These are phyloP conservation scores for Tremella fuciformis DNA, from an alignment of 768 basidiomycete genomes.

Conservation along the genomic window DNA sequence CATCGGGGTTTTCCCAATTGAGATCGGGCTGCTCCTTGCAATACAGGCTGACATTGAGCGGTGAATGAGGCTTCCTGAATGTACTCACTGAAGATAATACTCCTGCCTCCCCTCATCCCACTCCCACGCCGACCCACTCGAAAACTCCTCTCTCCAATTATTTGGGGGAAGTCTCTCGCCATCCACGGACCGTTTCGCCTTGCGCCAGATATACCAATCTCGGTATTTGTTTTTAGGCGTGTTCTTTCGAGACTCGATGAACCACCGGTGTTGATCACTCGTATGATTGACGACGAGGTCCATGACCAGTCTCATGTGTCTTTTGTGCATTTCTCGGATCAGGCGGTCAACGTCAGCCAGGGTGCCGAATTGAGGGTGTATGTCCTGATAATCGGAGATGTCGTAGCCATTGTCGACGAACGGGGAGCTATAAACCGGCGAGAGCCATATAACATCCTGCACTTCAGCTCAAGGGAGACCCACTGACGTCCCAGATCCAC, in stretches of 20 bases:
- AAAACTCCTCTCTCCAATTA: constrained; percentile 60
- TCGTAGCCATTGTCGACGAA: constrained; percentile 67
- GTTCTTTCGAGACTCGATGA: no score
- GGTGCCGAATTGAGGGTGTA: constrained; percentile 55
- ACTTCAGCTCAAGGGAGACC: background rate
- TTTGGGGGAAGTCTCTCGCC: constrained; percentile 63
- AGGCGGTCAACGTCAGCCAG: constrained; percentile 54
- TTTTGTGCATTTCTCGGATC: constrained; percentile 55
- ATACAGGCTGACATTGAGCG: background rate
- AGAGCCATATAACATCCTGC: constrained; percentile 64
- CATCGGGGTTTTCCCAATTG: constrained; percentile 69
- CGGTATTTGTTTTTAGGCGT: no score
- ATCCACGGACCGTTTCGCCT: no score
- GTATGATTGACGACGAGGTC: constrained; percentile 74
- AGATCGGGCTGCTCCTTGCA: constrained; percentile 68
- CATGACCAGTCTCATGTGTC: constrained; percentile 72
- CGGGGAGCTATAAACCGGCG: constrained; percentile 67
- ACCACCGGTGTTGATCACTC: constrained; percentile 61
- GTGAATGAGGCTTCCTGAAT: constrained; percentile 4
- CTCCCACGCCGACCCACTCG: constrained; percentile 61
- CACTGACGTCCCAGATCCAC: background rate
- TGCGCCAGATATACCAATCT: no score
- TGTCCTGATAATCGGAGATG: constrained; percentile 63
- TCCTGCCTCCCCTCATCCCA: constrained; percentile 64
- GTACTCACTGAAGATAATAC: constrained; percentile 56